Base-by-base conservation (phyloP, 768 basidiomycete species). In the Crassisporium funariophilum region DNA sequence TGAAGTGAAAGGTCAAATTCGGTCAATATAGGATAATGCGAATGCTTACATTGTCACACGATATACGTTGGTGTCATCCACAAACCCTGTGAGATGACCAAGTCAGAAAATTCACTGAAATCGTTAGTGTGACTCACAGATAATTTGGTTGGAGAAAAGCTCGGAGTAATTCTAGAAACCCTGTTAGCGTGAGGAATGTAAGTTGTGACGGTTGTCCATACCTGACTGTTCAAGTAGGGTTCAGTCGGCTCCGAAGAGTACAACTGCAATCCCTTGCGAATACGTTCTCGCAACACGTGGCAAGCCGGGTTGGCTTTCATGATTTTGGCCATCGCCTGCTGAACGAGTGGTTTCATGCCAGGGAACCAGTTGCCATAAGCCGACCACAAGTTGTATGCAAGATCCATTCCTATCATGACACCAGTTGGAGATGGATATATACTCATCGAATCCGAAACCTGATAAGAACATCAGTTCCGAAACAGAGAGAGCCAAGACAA, bases 301-400 rank as follows among this genome's bases (percentile, higher is more conserved):
- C 88, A 86, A 11, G 97, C 97, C 19, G 97, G 97, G 61, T 99
- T 98, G 42, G 97, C 97, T 70, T 99, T 99, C 93, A 98, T 95
- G 66, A 99, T 89, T 79, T 98, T 99, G 10, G 90, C 93, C 94
- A 99, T 97, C 4, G 95, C 97, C 69, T 97, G 95, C 66, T 97
- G 95, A 48, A 99, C 86, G 50, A 99, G 78, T 4, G 95, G 95
- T 70, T 98, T 98, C 79, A 98, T 82, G 36, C 97, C 95, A 11
- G 97, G 97, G 87, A 98, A 97, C 92, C 91, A 98, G 65, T 95
- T 95, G 51, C 97, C 97, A 59, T 95, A 99, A 1, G 91, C 95
- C 22, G 95, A 95, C 91, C 97, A 97, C 49, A 99, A 62, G 68
- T 98, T 99, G 72, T 98, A 98, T 0, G 97, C 95, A 44, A 98